Evolutionary conservation across 208 protist genomes (phyloP).

Genomic region (Trypanosoma vivax): DNA sequence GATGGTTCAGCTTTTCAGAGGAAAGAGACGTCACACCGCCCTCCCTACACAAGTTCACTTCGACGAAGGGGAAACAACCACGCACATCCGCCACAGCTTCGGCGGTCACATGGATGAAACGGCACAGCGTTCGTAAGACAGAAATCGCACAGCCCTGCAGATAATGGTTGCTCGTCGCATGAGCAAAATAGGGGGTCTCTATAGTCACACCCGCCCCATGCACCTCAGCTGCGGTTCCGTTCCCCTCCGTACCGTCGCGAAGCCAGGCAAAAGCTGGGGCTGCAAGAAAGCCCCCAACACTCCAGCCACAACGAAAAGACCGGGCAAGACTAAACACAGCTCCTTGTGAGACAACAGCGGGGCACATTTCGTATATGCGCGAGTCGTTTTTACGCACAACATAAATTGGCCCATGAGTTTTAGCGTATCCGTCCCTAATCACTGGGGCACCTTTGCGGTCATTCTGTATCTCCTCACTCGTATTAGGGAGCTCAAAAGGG

Average conservation of each 20-base stretch:
- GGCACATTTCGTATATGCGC: constrained; percentile 27
- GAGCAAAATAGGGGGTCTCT: constrained; percentile 51
- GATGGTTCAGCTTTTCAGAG: constrained; percentile 49
- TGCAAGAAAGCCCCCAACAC: constrained; percentile 25
- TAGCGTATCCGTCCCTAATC: background rate
- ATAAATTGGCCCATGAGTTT: constrained; percentile 16
- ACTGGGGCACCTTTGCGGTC: constrained; percentile 11
- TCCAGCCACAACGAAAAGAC: constrained; percentile 64
- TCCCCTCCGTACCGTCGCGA: constrained; percentile 52
- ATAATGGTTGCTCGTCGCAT: constrained; percentile 28
- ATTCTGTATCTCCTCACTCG: constrained; percentile 10
- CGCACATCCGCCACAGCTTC: constrained; percentile 6
- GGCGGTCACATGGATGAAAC: constrained; percentile 7
- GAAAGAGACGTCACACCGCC: constrained; percentile 53
- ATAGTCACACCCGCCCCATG: constrained; percentile 30
- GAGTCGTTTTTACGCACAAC: constrained; percentile 23
- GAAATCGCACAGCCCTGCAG: constrained; percentile 52
- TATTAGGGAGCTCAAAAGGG: constrained; percentile 55
- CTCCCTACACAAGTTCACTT: constrained; percentile 28
- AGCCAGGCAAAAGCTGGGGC: constrained; percentile 59
- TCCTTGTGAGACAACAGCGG: constrained; percentile 23
- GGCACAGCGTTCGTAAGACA: constrained; percentile 30
- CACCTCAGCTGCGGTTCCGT: constrained; percentile 42
- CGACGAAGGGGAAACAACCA: constrained; percentile 8
- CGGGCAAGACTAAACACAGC: constrained; percentile 35